Evolutionary conservation across 805 yeast species (phyloP).

Genomic region (Spathaspora passalidarum): DNA sequence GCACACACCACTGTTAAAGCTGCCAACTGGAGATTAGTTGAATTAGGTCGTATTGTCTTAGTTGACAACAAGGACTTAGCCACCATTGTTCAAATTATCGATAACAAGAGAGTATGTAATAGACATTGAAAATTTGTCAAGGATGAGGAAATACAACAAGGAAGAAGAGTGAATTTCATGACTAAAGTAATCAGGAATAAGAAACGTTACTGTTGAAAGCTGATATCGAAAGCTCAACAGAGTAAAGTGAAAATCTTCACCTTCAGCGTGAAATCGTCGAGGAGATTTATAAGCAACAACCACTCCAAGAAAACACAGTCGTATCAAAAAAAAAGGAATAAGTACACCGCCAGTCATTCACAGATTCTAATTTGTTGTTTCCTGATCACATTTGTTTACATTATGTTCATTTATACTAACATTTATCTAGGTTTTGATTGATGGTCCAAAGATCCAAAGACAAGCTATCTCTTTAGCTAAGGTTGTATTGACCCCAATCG

Average conservation of each 20-base stretch:
- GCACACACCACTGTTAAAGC: conserved; percentile 65
- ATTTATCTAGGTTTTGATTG: conserved; percentile 70
- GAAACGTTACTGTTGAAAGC: too few species aligned
- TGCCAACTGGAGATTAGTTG: conserved; percentile 98
- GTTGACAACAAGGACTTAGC: conserved; percentile 86
- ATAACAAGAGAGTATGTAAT: conserved; percentile 93
- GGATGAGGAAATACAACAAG: not conserved
- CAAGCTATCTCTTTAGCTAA: conserved; percentile 86
- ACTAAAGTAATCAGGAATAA: not conserved
- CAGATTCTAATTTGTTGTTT: too few species aligned
- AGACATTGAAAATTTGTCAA: not conserved
- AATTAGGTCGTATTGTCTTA: conserved; percentile 98
- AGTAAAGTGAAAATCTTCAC: too few species aligned
- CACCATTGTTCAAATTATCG: conserved; percentile 96
- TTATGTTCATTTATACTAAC: conserved; percentile 23
- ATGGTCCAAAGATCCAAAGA: conserved; percentile 95
- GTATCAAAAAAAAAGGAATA: too few species aligned
- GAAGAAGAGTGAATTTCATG: not conserved
- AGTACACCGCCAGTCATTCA: too few species aligned
- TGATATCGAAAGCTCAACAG: too few species aligned
- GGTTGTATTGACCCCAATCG: conserved; percentile 90
- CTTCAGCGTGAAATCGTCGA: too few species aligned
- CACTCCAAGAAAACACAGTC: too few species aligned
- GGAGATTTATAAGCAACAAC: too few species aligned
- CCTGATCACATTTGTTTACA: not conserved